A percentile compares a stretch with the other conserved stretches of the same genome.
phyloP scores from a whole-genome alignment of 2,329 filamentous ascomycete species.

The Pezicula carpinea region DNA sequence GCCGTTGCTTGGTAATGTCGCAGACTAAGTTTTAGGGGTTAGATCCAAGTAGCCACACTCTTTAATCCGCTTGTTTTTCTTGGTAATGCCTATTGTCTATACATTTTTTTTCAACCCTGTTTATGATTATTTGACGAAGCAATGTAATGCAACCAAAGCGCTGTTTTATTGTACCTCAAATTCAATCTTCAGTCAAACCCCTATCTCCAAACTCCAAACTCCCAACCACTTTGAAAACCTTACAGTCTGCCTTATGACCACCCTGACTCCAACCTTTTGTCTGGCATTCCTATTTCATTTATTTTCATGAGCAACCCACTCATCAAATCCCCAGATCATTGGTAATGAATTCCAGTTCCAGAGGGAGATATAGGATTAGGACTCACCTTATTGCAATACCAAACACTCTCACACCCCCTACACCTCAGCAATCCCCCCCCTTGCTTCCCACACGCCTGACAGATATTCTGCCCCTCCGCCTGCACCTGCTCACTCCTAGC shows the following conservation, averaged over 20 bases:
- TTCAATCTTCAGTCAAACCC: neutral
- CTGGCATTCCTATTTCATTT: conserved; percentile 24
- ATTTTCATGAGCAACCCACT: neutral
- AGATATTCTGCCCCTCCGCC: conserved; percentile 4
- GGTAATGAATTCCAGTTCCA: too few relatives aligned
- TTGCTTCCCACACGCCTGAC: conserved; percentile 19
- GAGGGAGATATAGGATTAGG: neutral
- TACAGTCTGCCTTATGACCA: conserved; percentile 25
- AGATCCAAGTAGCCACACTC: too few relatives aligned
- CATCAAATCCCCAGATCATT: neutral
- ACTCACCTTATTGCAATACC: conserved; percentile 27
- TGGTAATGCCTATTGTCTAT: too few relatives aligned
- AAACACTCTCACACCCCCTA: conserved; percentile 22
- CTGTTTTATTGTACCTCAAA: too few relatives aligned
- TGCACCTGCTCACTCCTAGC: conserved; percentile 1
- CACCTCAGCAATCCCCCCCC: conserved; percentile 16
- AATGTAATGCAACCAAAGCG: too few relatives aligned
- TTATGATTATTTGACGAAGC: too few relatives aligned
- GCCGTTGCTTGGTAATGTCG: too few relatives aligned
- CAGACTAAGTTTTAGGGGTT: too few relatives aligned
- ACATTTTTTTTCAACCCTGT: too few relatives aligned
- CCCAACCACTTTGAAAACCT: conserved; percentile 16
- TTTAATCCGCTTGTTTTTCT: too few relatives aligned
- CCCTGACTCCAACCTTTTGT: conserved; percentile 20
- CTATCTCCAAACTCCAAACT: neutral